Percentiles rank a stretch among this genome's conserved stretches.
phyloP scores from a whole-genome alignment of 208 protist species.

The Naegleria lovaniensis region DNA sequence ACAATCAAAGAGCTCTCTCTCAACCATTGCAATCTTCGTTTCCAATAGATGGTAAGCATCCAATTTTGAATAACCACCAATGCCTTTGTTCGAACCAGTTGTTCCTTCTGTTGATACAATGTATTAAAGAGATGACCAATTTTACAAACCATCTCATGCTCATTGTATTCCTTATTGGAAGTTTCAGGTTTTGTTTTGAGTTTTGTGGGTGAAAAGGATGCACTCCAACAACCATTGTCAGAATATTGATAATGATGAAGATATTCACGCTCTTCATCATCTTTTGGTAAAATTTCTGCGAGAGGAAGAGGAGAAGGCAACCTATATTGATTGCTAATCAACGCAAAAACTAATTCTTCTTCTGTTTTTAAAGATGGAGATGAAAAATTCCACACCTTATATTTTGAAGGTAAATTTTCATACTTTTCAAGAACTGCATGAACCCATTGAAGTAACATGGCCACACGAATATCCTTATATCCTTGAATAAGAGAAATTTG shows the following conservation, averaged over 20 bases:
- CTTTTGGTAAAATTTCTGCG: neutral
- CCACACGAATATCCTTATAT: neutral
- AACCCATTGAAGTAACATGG: constrained; percentile 2
- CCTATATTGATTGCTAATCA: constrained; percentile 10
- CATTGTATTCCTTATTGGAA: neutral
- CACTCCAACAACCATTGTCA: neutral
- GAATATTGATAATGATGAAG: neutral
- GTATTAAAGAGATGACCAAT: neutral
- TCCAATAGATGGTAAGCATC: neutral
- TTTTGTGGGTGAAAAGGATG: neutral
- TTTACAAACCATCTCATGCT: neutral
- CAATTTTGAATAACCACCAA: neutral
- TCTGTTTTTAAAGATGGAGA: neutral
- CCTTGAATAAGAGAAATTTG: neutral
- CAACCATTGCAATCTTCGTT: neutral
- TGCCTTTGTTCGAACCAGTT: neutral
- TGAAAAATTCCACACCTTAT: neutral
- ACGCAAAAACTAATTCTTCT: neutral
- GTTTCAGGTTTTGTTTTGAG: neutral
- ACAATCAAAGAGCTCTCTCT: neutral
- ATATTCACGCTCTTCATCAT: neutral
- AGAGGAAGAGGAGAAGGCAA: neutral
- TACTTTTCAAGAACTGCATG: neutral
- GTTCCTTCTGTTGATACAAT: neutral
- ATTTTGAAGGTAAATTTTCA: neutral